Percentiles rank a stretch among this genome's conserved stretches.
Evolutionary conservation across 1,284 basidiomycete species (phyloP).

Genomic region (Ustilago nuda): DNA sequence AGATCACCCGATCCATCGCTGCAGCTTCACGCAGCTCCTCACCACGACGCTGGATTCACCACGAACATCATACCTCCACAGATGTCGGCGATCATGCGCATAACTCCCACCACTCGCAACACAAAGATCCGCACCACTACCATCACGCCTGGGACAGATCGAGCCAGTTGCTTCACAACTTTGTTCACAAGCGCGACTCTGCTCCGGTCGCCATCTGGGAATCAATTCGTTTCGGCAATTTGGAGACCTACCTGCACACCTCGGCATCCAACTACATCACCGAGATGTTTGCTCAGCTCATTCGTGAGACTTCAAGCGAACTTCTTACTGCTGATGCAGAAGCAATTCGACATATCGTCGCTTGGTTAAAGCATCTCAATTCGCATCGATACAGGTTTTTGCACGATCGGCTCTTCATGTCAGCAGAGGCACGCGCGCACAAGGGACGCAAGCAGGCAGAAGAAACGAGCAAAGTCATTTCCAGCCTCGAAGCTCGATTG

Average conservation of each 20-base stretch:
- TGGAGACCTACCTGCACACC: slow-evolving; percentile 58
- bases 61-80: slow-evolving; percentile 16
- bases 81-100: slow-evolving; percentile 24
- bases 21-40: slow-evolving; percentile 40
- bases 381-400: slow-evolving; percentile 39
- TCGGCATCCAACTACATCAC: slow-evolving; percentile 44
- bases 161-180: slow-evolving; percentile 32
- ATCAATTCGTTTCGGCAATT: slow-evolving; percentile 53
- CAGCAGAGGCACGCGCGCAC: slow-evolving; percentile 11
- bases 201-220: slow-evolving; percentile 64
- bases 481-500: slow-evolving; percentile 71
- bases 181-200: slow-evolving; percentile 42
- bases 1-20: slow-evolving; percentile 47
- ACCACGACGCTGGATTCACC: slow-evolving; percentile 35
- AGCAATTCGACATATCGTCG: slow-evolving; percentile 42
- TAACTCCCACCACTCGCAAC: slow-evolving; percentile 1
- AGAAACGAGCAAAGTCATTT: slow-evolving; percentile 66
- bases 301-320: slow-evolving; percentile 50
- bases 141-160: slow-evolving; percentile 33
- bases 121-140: neutral
- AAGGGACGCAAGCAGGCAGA: slow-evolving; percentile 38
- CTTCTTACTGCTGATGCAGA: slow-evolving; percentile 41
- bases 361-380: slow-evolving; percentile 54
- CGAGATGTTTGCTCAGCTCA: slow-evolving; percentile 45
- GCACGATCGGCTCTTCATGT: slow-evolving; percentile 31